Base-by-base conservation (phyloP, 306 rosid species). In the Glycine latifolia region DNA sequence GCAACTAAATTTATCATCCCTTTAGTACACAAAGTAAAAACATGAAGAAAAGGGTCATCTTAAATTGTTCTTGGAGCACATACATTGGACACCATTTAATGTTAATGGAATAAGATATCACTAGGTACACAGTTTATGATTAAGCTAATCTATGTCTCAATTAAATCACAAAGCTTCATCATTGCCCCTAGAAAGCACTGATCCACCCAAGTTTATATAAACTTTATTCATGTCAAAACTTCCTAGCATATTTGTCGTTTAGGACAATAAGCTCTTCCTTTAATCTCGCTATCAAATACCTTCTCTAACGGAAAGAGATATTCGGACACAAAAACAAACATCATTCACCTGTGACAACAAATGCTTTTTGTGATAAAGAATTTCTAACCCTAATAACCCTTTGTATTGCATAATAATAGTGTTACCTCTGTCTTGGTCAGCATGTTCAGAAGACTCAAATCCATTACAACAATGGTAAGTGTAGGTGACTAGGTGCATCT, bases 341-440 rank as follows among this genome's bases (percentile, higher is more conserved):
- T 58, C 83, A 71, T 59, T 26, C 83, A 33, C 63, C 17, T 67
- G 58, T 78, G 47, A 71, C 71, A 58, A 70, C 71, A 7, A 44
- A 9, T n/a, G 0, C 48, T 63, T 68, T 78, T 66, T 53, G 37
- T 67, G 50, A 14, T 53, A 1, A 10, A 37, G 16, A 35, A 63
- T 76, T 48, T 78, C 41, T 3, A 17, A 78, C 77, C 1, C 4
- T 37, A 68, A 5, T 44, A 55, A 9, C 47, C 50, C 50, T 76
- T 67, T 43, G 6, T 15, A 10, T 41, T 67, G 26, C 52, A 44
- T 10, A 46, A 46, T 68, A 44, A 16, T 16, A 47, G 7, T 68
- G 54, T 9, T 39, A 43, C 52, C 7, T 74, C 8, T 41, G 55
- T 41, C 44, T 7, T 63, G 60, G 62, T 47, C 67, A 67, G 33